Evolutionary conservation across 75 land plant genomes (phyloP).

Genomic region (Pinus taeda): DNA sequence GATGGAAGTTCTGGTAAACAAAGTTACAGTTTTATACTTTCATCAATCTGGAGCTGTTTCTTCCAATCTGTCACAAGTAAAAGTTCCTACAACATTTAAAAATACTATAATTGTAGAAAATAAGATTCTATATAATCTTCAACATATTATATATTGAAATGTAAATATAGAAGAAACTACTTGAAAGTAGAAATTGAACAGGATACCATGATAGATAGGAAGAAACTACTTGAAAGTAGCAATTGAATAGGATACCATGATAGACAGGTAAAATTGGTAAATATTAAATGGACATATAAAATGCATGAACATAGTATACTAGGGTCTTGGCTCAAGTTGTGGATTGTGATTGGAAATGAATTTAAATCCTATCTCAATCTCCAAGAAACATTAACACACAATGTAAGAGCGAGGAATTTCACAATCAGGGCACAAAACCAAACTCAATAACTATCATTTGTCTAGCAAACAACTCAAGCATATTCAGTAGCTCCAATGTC

Average conservation of each 20-base stretch:
- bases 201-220: too few relatives aligned
- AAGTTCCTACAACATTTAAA: background rate
- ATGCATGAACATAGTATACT: too few relatives aligned
- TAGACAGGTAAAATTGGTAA: background rate
- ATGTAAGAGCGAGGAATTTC: background rate
- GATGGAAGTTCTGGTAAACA: background rate
- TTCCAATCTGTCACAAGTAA: background rate
- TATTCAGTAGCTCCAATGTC: conserved; percentile 96
- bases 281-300: background rate
- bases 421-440: background rate
- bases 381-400: background rate
- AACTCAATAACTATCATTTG: conserved; percentile 79
- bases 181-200: too few relatives aligned
- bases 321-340: background rate
- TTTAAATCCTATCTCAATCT: background rate
- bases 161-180: background rate
- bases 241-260: background rate
- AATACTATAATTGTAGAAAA: background rate
- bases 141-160: background rate
- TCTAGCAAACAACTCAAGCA: conserved; percentile 96
- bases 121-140: background rate
- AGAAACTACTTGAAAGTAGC: background rate
- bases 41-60: background rate
- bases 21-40: background rate
- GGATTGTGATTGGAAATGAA: background rate